Evolutionary conservation across 2,329 filamentous ascomycete species (phyloP).

Genomic region (Didymella sp.): DNA sequence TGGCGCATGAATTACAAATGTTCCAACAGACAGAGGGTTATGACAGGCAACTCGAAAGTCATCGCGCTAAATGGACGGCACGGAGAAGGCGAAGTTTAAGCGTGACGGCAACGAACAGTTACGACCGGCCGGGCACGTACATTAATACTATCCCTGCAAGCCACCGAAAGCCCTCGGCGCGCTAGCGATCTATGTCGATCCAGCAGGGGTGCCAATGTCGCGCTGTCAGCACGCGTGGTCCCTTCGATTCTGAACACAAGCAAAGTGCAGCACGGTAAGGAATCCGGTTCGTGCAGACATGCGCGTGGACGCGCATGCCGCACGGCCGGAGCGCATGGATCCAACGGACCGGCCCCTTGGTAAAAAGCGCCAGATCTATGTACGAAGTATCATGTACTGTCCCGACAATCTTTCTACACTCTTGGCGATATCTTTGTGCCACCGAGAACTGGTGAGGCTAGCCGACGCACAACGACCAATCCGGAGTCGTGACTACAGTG

Average conservation of each 20-base stretch:
- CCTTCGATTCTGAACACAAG: slow-evolving; percentile 24
- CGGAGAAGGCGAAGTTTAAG: slow-evolving; percentile 17
- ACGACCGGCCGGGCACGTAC: slow-evolving; percentile 25
- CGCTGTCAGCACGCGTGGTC: slow-evolving; percentile 8
- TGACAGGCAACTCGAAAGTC: background rate
- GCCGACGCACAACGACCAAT: slow-evolving; percentile 36
- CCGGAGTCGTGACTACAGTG: slow-evolving; percentile 31
- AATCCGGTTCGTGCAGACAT: slow-evolving; percentile 31
- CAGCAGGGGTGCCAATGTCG: slow-evolving; percentile 20
- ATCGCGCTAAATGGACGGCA: slow-evolving; percentile 14
- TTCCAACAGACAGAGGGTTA: slow-evolving; percentile 4
- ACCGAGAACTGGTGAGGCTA: slow-evolving; percentile 34
- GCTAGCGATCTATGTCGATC: slow-evolving; percentile 33
- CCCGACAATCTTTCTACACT: slow-evolving; percentile 33
- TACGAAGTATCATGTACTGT: slow-evolving; percentile 33
- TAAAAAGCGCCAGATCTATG: slow-evolving; percentile 37
- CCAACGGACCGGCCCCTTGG: slow-evolving; percentile 42
- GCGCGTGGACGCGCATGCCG: slow-evolving; percentile 23
- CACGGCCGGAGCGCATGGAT: slow-evolving; percentile 23
- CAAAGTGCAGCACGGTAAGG: slow-evolving; percentile 29
- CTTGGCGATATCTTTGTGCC: slow-evolving; percentile 49
- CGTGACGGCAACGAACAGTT: slow-evolving; percentile 17
- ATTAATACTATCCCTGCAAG: slow-evolving; percentile 31
- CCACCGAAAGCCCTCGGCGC: slow-evolving; percentile 36
- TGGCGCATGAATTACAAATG: slow-evolving; percentile 23